These are phyloP conservation scores for Cladosporium colombiae DNA, from an alignment of 2,329 filamentous ascomycete species.

Conservation along the genomic window DNA sequence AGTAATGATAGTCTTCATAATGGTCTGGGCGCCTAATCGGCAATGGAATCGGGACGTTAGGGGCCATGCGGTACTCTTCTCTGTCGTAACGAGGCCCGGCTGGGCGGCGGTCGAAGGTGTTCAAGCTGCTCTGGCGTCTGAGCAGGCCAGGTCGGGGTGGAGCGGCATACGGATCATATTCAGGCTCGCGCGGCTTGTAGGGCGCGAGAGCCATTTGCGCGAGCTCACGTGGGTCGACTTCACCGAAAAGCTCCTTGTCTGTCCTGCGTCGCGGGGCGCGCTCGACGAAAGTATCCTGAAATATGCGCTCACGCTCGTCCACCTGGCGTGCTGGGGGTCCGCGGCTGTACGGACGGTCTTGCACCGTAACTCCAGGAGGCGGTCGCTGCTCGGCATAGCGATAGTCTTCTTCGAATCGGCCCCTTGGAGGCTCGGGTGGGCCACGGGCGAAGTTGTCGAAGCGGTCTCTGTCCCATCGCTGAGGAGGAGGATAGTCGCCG, in stretches of 20 bases:
- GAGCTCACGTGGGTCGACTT: slow-evolving; percentile 48
- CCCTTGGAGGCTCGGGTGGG: slow-evolving; percentile 24
- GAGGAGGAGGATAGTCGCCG: slow-evolving; percentile 40
- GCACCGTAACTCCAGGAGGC: slow-evolving; percentile 45
- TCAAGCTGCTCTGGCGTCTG: slow-evolving; percentile 82
- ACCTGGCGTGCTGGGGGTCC: slow-evolving; percentile 40
- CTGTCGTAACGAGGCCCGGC: slow-evolving; percentile 55
- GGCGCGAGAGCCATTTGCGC: slow-evolving; percentile 57
- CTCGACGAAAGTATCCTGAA: slow-evolving; percentile 43
- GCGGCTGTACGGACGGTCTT: slow-evolving; percentile 41
- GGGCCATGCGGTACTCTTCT: slow-evolving; percentile 64
- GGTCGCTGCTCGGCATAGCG: slow-evolving; percentile 42
- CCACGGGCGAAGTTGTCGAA: slow-evolving; percentile 50
- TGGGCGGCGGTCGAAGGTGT: slow-evolving; percentile 82
- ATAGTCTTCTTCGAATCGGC: slow-evolving; percentile 48
- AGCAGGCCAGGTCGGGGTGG: slow-evolving; percentile 67
- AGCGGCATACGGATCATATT: slow-evolving; percentile 44
- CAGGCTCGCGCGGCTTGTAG: slow-evolving; percentile 55
- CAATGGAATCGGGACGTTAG: slow-evolving; percentile 69
- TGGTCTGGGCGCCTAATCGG: slow-evolving; percentile 54
- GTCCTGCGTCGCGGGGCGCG: slow-evolving; percentile 35
- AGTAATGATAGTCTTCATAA: slow-evolving; percentile 65
- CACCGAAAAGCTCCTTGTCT: slow-evolving; percentile 49
- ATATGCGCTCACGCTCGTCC: slow-evolving; percentile 45
- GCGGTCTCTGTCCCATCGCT: slow-evolving; percentile 53